These are phyloP conservation scores for Saxophila tyrrhenica DNA, from an alignment of 495 filamentous ascomycete species.

Conservation along the genomic window DNA sequence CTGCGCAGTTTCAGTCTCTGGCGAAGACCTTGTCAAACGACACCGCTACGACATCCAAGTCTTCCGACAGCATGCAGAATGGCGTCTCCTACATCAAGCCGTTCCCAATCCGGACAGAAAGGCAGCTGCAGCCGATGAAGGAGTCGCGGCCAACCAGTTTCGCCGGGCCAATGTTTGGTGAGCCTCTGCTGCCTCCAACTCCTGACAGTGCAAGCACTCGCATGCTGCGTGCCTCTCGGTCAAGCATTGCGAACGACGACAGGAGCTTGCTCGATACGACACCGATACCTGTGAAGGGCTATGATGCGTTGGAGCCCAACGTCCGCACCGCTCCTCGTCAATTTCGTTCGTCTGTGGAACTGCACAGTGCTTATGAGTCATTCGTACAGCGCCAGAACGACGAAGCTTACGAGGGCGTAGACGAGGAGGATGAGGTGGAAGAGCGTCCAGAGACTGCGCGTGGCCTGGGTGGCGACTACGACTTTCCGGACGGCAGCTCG, in stretches of 20 bases:
- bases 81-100: slow-evolving; percentile 5
- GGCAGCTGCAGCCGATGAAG: neutral
- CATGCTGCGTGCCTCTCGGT: slow-evolving; percentile 13
- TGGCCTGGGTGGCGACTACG: slow-evolving; percentile 12
- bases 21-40: slow-evolving; percentile 4
- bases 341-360: slow-evolving; percentile 11
- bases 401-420: neutral
- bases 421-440: neutral
- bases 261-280: slow-evolving; percentile 15
- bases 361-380: slow-evolving; percentile 7
- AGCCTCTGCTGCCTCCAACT: slow-evolving; percentile 17
- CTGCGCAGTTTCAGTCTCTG: slow-evolving; percentile 6
- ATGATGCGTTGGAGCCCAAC: slow-evolving; percentile 7
- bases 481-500: slow-evolving; percentile 21
- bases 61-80: neutral
- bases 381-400: slow-evolving; percentile 1
- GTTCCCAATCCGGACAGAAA: neutral
- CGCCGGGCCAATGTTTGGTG: slow-evolving; percentile 8
- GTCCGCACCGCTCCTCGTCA: slow-evolving; percentile 9
- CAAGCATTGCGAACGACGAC: slow-evolving; percentile 12
- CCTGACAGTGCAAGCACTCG: slow-evolving; percentile 18
- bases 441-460: neutral
- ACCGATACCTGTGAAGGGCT: slow-evolving; percentile 7
- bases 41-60: neutral
- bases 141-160: neutral